Conservation (phyloP, 768 basidiomycete species). For the Lactarius deliciosus region DNA sequence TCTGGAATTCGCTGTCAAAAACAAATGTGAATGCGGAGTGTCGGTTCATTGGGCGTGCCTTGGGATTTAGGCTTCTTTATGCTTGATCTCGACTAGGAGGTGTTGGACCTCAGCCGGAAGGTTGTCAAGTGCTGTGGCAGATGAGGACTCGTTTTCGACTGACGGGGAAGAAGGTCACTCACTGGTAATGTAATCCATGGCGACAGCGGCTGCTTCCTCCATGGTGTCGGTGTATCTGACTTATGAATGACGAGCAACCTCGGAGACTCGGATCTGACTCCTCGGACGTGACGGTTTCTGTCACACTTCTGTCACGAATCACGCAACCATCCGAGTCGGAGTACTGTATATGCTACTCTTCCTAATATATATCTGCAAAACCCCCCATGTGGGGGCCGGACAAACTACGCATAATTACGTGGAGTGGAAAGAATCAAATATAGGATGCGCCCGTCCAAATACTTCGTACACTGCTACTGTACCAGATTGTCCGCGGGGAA, state of each 20-base stretch:
- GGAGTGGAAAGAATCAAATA: not conserved
- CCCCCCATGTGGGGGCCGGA: not conserved
- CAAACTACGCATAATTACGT: constrained; percentile 8
- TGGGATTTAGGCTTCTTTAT: constrained; percentile 45
- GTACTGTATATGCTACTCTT: not conserved
- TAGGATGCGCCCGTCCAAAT: constrained; percentile 9
- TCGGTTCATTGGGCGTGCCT: constrained; percentile 34
- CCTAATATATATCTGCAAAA: not conserved
- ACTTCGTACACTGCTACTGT: constrained; percentile 8
- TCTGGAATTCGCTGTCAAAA: constrained; percentile 34
- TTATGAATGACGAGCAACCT: not conserved
- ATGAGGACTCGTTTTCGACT: not conserved
- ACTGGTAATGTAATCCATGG: constrained; percentile 52
- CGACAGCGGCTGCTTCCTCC: constrained; percentile 50
- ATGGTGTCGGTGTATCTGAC: constrained; percentile 27
- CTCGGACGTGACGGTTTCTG: not conserved
- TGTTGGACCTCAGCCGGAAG: constrained; percentile 49
- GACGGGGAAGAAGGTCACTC: constrained; percentile 29
- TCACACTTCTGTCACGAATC: not conserved
- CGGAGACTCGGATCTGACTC: not conserved
- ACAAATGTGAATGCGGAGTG: not conserved
- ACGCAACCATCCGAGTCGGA: too few species aligned
- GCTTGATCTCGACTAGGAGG: constrained; percentile 48
- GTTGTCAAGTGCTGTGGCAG: constrained; percentile 46
- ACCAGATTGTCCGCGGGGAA: not conserved